Percentiles rank a stretch among this genome's conserved stretches.
Conservation (phyloP, 208 protist species). For the Tritrichomonas foetus region DNA sequence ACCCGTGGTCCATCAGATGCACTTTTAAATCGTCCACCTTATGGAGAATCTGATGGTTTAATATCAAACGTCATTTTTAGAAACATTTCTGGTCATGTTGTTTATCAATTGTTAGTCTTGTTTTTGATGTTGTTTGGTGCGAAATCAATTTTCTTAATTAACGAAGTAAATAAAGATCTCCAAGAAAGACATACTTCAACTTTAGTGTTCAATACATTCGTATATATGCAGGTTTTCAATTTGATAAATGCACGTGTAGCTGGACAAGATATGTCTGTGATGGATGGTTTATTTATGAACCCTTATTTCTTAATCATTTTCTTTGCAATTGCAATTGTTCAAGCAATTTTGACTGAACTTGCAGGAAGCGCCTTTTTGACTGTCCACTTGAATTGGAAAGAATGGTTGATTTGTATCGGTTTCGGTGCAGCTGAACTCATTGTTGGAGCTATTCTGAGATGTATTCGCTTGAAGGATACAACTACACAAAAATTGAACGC, state of each 20-base stretch:
- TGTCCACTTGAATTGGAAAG: not conserved
- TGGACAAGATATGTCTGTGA: not conserved
- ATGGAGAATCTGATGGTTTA: slow-evolving; percentile 61
- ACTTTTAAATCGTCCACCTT: slow-evolving; percentile 62
- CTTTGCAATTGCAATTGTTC: not conserved
- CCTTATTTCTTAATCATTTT: not conserved
- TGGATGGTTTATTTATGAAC: not conserved
- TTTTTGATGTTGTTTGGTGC: slow-evolving; percentile 57
- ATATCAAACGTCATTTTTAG: slow-evolving; percentile 71
- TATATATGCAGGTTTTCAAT: slow-evolving; percentile 55
- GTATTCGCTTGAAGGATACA: not conserved
- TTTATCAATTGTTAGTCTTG: slow-evolving; percentile 66
- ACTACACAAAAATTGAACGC: not conserved
- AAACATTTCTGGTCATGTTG: slow-evolving; percentile 62
- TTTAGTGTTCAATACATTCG: slow-evolving; percentile 55
- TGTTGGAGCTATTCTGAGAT: not conserved
- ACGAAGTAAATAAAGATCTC: not conserved
- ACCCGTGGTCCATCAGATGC: slow-evolving; percentile 77
- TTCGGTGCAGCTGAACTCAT: not conserved
- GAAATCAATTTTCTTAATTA: not conserved
- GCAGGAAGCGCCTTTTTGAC: not conserved
- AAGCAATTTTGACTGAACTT: not conserved
- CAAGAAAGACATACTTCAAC: not conserved
- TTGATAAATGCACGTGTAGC: slow-evolving; percentile 47
- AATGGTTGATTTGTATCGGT: not conserved